These are phyloP conservation scores for Dryadomyces quercivorus DNA, from an alignment of 2,329 filamentous ascomycete genomes.

Conservation along the genomic window DNA sequence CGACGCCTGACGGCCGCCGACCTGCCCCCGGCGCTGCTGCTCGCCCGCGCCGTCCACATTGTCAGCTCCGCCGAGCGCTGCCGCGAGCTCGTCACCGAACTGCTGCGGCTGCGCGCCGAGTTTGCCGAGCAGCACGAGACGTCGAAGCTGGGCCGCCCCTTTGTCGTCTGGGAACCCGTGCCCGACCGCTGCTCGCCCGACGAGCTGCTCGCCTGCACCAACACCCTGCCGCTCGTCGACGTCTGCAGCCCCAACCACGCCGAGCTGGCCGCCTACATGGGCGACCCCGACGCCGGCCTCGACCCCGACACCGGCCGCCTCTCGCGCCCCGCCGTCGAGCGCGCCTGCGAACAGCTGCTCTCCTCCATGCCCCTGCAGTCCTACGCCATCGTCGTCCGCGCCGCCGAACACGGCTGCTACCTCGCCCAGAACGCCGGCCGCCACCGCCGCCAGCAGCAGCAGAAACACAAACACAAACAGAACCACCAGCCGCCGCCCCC, in stretches of 20 bases:
- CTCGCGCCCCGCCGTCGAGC: conserved; percentile 39
- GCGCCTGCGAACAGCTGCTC: conserved; percentile 49
- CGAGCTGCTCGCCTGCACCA: conserved; percentile 51
- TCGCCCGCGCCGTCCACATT: conserved; percentile 71
- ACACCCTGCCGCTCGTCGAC: conserved; percentile 48
- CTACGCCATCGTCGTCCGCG: conserved; percentile 56
- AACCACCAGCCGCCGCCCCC: neutral
- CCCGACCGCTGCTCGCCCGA: conserved; percentile 73
- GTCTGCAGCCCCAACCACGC: conserved; percentile 71
- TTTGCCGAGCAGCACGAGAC: neutral
- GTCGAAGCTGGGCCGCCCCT: conserved; percentile 32
- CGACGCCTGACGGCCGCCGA: conserved; percentile 63
- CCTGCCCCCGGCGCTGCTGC: conserved; percentile 53
- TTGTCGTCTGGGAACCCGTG: conserved; percentile 92
- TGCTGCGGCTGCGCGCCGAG: conserved; percentile 40
- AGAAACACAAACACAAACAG: conserved; percentile 8
- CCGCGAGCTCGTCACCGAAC: conserved; percentile 60
- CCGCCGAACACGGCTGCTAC: conserved; percentile 61
- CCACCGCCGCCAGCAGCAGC: conserved; percentile 13
- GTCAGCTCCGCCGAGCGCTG: conserved; percentile 73
- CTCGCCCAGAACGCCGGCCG: conserved; percentile 45
- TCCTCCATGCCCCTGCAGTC: conserved; percentile 52
- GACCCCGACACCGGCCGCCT: conserved; percentile 43
- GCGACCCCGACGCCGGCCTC: conserved; percentile 39
- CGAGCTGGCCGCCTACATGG: conserved; percentile 82